A percentile compares a stretch with the other conserved stretches of the same genome.
Evolutionary conservation across 2,329 filamentous ascomycete species (phyloP).

Genomic region (Nectriaceae sp.): DNA sequence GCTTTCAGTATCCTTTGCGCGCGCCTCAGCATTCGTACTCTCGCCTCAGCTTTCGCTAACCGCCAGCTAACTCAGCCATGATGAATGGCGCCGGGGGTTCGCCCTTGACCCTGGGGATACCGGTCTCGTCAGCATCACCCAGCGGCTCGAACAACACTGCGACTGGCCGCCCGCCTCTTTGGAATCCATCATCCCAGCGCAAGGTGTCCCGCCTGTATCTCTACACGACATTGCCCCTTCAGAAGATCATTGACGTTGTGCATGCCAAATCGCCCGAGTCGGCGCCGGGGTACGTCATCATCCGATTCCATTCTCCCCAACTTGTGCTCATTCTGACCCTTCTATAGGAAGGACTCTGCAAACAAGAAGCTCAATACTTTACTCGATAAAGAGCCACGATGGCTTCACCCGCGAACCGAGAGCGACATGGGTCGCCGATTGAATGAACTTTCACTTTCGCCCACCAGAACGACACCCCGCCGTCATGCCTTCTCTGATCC

Average conservation of each 20-base stretch:
- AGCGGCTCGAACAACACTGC: constrained; percentile 32
- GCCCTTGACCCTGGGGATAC: constrained; percentile 9
- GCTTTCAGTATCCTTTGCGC: too few relatives aligned
- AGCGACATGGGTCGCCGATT: constrained; percentile 55
- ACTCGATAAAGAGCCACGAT: constrained; percentile 60
- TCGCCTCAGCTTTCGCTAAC: not conserved
- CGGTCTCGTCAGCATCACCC: constrained; percentile 28
- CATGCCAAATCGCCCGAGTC: constrained; percentile 43
- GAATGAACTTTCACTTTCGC: constrained; percentile 43
- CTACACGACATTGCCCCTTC: constrained; percentile 54
- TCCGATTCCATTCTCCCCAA: not conserved
- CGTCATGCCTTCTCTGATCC: constrained; percentile 15
- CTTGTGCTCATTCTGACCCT: not conserved
- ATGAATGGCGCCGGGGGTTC: constrained; percentile 11
- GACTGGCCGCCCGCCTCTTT: constrained; percentile 56
- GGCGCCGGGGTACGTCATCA: constrained; percentile 46
- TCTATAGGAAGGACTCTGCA: constrained; percentile 54
- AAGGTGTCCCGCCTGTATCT: constrained; percentile 58
- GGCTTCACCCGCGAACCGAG: constrained; percentile 53
- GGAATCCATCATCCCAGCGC: constrained; percentile 54
- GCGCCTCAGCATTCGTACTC: not conserved
- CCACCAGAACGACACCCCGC: constrained; percentile 28
- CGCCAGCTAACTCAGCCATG: not conserved
- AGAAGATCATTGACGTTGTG: constrained; percentile 51
- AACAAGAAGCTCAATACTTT: constrained; percentile 59